A percentile compares a stretch with the other conserved stretches of the same genome.
These are phyloP conservation scores for Musa itinerans DNA, from an alignment of 176 grass and related monocot genomes.

Conservation along the genomic window DNA sequence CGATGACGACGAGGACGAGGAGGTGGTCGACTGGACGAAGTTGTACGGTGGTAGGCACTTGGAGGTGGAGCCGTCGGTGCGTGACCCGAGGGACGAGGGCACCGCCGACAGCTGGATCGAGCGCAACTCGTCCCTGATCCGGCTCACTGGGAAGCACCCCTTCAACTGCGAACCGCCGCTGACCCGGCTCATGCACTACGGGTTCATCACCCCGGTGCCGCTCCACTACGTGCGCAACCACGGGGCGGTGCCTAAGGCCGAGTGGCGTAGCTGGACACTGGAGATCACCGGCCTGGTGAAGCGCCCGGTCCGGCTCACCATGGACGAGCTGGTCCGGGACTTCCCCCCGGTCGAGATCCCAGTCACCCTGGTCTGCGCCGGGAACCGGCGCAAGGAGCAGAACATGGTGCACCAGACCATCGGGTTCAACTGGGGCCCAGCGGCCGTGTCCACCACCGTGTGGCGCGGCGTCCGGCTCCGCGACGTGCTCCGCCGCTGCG, in stretches of 20 bases:
- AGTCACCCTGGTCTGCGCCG: slow-evolving; percentile 14
- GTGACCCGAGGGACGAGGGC: slow-evolving; percentile 7
- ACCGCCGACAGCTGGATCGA: slow-evolving; percentile 18
- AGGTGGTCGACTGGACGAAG: slow-evolving; percentile 1
- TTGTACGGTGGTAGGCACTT: background rate
- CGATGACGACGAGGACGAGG: slow-evolving; percentile 23
- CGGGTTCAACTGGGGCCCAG: slow-evolving; percentile 20
- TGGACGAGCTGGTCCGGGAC: slow-evolving; percentile 12
- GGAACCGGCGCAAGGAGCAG: slow-evolving; percentile 21
- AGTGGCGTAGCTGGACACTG: slow-evolving; percentile 3
- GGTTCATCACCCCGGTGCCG: slow-evolving; percentile 16
- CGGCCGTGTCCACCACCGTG: slow-evolving; percentile 11
- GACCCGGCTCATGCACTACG: slow-evolving; percentile 18
- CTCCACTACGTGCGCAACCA: slow-evolving; percentile 26
- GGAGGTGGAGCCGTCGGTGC: slow-evolving; percentile 20
- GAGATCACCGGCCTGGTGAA: slow-evolving; percentile 13
- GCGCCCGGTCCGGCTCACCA: slow-evolving; percentile 1
- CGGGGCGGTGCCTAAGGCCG: slow-evolving; percentile 9
- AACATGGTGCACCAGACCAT: slow-evolving; percentile 14
- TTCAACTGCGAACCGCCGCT: slow-evolving; percentile 18
- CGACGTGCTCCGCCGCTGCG: slow-evolving; percentile 17
- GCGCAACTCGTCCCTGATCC: slow-evolving; percentile 18
- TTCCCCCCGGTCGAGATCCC: slow-evolving; percentile 15
- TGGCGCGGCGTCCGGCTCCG: slow-evolving; percentile 15
- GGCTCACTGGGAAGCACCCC: slow-evolving; percentile 21